phyloP scores from a whole-genome alignment of 352 stramenopile genomes.

The Phytophthora sojae region DNA sequence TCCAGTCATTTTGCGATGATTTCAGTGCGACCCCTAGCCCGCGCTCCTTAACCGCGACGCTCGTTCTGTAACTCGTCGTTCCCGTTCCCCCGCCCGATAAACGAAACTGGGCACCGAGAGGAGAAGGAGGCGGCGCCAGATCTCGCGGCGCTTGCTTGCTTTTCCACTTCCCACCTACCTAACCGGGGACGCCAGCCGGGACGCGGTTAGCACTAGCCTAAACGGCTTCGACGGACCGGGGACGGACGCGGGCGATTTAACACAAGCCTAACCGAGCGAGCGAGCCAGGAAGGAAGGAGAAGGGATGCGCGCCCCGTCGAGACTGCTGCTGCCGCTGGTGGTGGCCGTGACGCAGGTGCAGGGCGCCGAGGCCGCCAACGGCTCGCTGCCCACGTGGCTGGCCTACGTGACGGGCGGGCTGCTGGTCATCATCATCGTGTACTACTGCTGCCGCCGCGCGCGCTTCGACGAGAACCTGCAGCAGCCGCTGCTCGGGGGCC shows the following conservation, averaged over 20 bases:
- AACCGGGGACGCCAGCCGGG: background rate
- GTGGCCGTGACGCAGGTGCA: slow-evolving; percentile 35
- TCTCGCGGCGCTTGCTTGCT: slow-evolving; percentile 6
- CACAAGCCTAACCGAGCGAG: background rate
- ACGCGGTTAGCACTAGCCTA: slow-evolving; percentile 1
- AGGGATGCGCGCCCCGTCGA: slow-evolving; percentile 29
- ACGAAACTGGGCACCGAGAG: slow-evolving; percentile 16
- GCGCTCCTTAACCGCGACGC: slow-evolving; percentile 6
- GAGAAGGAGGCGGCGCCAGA: slow-evolving; percentile 19
- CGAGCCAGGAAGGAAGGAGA: background rate
- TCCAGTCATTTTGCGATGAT: slow-evolving; percentile 27
- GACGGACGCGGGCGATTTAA: background rate
- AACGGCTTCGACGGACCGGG: background rate
- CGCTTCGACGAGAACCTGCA: slow-evolving; percentile 90
- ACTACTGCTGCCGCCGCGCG: slow-evolving; percentile 88
- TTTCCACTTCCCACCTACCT: background rate
- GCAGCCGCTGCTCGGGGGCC: slow-evolving; percentile 81
- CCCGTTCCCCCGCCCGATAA: slow-evolving; percentile 16
- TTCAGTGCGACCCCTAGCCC: slow-evolving; percentile 32
- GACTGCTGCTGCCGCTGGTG: slow-evolving; percentile 47
- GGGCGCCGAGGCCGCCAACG: slow-evolving; percentile 38
- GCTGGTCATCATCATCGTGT: slow-evolving; percentile 88
- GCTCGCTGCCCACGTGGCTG: slow-evolving; percentile 80
- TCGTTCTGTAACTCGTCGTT: slow-evolving; percentile 6
- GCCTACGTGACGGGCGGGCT: slow-evolving; percentile 86